Conservation (phyloP, 169 alveolate genomes). For the Eimeria praecox region DNA sequence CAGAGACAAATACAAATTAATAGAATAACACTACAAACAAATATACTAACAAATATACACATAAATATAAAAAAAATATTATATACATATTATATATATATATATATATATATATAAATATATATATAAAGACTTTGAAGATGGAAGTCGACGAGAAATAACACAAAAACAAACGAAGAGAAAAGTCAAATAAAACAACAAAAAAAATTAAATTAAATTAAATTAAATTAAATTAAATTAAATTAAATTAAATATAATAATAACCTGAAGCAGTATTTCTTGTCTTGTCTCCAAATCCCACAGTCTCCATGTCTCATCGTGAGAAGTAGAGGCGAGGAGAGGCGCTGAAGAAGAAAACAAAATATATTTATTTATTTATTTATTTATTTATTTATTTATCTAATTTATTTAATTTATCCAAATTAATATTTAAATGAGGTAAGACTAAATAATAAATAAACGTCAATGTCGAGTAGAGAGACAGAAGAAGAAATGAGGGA, state of each 20-base stretch:
- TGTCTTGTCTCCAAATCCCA: constrained; percentile 92
- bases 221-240: background rate
- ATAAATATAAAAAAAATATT: background rate
- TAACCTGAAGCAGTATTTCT: constrained; percentile 92
- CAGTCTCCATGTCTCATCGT: constrained; percentile 95
- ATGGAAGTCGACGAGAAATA: background rate
- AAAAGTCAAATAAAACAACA: too few species aligned
- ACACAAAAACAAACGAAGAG: too few species aligned
- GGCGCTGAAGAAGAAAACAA: background rate
- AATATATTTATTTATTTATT: background rate
- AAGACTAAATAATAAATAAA: too few species aligned
- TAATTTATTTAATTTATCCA: too few species aligned
- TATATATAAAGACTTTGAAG: background rate
- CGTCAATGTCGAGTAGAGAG: too few species aligned
- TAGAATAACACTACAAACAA: background rate
- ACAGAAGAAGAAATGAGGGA: too few species aligned
- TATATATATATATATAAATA: background rate
- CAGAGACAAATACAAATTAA: too few species aligned
- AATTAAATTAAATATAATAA: background rate
- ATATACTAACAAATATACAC: background rate
- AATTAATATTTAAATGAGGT: too few species aligned
- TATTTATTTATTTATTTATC: too few species aligned
- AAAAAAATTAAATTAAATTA: background rate
- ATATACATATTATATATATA: background rate
- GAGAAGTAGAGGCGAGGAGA: constrained; percentile 85